Base-by-base conservation (phyloP, 2,329 filamentous ascomycete species). In the Biscogniauxia mediterranea region DNA sequence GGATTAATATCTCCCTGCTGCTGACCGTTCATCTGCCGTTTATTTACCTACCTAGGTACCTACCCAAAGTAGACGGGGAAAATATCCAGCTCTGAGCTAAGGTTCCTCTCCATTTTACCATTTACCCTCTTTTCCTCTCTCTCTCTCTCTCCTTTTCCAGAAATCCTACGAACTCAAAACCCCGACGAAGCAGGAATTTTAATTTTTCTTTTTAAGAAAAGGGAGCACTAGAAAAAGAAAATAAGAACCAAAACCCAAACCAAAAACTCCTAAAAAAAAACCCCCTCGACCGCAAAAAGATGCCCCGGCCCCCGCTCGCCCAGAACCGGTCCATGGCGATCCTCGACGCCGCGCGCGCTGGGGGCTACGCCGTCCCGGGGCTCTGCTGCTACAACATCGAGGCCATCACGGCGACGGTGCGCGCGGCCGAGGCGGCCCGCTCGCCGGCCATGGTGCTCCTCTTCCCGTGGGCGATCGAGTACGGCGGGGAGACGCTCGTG, bases 401-500 rank as follows among this genome's bases (percentile, higher is more conserved):
- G 76, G 86, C 85, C 59, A 89, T 91, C 70, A 80, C 91, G 25
- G 88, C 87, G 1, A 87, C 85, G 3, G 85, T 91, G 54, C 83
- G 83, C 66, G 89, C 89, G 8, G 89, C 89, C 62, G 88, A 91
- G 76, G 81, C 83, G 25, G 88, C 88, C 63, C 79, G 79, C 54
- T 88, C 88, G 0, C 88, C 89, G 0, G 82, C 87, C 61, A 90
- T 91, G 79, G 85, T 91, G 68, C 85, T 89, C 25, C 84, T 91
- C 66, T 91, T 92, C 75, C 89, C 89, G 20, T 91, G 89, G 89
- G 88, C 89, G 0, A 81, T 91, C 57, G 78, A 87, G 64, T 91
- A 89, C 76, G 86, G 86, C 3, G 82, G 83, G 58, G 78, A 80
- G 8, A 72, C 83, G 28, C 80, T 87, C 38, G 81, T 86, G 9